Evolutionary conservation across 2,329 filamentous ascomycete species (phyloP).

Genomic region (Penicillium psychrosexuale): DNA sequence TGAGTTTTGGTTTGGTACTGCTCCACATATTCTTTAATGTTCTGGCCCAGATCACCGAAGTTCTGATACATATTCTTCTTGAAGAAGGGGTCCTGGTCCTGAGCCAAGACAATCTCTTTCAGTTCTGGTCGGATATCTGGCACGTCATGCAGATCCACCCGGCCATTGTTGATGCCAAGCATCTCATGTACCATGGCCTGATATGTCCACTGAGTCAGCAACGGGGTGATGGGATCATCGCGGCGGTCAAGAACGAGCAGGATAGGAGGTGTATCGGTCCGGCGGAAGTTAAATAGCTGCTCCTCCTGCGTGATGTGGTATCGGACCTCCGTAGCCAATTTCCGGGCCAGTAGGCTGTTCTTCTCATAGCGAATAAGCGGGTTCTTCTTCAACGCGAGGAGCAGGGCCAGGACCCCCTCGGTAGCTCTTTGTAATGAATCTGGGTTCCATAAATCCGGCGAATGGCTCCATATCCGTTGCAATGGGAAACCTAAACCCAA

Average conservation of each 20-base stretch:
- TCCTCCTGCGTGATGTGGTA: slow-evolving; percentile 95
- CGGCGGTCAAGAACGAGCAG: slow-evolving; percentile 84
- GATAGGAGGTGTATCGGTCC: slow-evolving; percentile 90
- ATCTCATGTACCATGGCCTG: slow-evolving; percentile 99
- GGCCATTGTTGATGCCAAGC: slow-evolving; percentile 89
- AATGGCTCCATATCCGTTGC: slow-evolving; percentile 75
- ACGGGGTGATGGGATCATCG: slow-evolving; percentile 89
- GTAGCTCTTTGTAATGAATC: slow-evolving; percentile 82
- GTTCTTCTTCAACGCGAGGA: slow-evolving; percentile 93
- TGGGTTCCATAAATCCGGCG: slow-evolving; percentile 83
- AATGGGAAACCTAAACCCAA: slow-evolving; percentile 69
- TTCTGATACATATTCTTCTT: slow-evolving; percentile 99
- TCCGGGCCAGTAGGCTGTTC: slow-evolving; percentile 85
- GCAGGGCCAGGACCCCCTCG: slow-evolving; percentile 78
- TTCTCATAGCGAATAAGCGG: slow-evolving; percentile 90
- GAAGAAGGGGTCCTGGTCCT: slow-evolving; percentile 98
- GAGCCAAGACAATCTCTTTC: slow-evolving; percentile 89
- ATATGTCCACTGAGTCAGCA: slow-evolving; percentile 98
- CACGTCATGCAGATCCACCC: slow-evolving; percentile 80
- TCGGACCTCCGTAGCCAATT: slow-evolving; percentile 85
- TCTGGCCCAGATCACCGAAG: slow-evolving; percentile 90
- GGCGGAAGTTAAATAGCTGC: slow-evolving; percentile 92
- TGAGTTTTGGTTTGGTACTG: slow-evolving; percentile 99
- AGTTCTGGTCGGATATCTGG: slow-evolving; percentile 82
- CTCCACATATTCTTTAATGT: slow-evolving; percentile 98